Percentiles rank a stretch among this genome's conserved stretches.
phyloP scores from a whole-genome alignment of 192 early-diverging fungal species.

The Geranomyces michiganensis region DNA sequence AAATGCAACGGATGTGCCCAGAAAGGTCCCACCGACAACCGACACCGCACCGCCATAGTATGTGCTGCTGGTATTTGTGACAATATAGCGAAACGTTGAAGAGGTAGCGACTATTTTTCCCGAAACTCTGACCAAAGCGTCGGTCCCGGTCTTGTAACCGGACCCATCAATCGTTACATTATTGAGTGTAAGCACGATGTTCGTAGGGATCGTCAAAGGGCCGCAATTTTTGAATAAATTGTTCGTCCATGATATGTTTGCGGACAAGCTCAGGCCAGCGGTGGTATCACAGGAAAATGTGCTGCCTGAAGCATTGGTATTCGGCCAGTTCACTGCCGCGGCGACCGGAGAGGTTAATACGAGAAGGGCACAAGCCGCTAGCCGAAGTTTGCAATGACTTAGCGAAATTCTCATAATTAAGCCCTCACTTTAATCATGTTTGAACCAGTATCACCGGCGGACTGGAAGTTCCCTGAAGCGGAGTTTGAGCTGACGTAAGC shows the following conservation, averaged over 20 bases:
- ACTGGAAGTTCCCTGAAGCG: too few relatives aligned
- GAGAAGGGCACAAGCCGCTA: neutral
- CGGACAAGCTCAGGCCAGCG: neutral
- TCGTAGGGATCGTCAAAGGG: neutral
- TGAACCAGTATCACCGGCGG: too few relatives aligned
- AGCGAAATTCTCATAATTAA: neutral
- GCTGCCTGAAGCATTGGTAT: neutral
- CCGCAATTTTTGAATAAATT: neutral
- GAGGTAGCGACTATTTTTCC: neutral
- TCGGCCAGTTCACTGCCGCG: neutral
- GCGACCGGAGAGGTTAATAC: neutral
- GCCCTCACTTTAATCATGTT: too few relatives aligned
- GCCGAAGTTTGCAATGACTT: neutral
- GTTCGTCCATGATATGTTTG: neutral
- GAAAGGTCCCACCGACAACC: neutral
- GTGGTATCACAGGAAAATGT: neutral
- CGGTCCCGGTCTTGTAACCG: neutral
- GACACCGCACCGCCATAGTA: neutral
- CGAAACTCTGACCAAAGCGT: slow-evolving; percentile 1
- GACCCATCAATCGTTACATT: slow-evolving; percentile 1
- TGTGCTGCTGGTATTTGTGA: neutral
- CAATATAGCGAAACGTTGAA: neutral
- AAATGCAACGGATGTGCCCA: neutral
- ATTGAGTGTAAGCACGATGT: neutral
- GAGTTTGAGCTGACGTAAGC: too few relatives aligned